Evolutionary conservation across 2,329 filamentous ascomycete genomes (phyloP).

Genomic region (Trichoderma breve): DNA sequence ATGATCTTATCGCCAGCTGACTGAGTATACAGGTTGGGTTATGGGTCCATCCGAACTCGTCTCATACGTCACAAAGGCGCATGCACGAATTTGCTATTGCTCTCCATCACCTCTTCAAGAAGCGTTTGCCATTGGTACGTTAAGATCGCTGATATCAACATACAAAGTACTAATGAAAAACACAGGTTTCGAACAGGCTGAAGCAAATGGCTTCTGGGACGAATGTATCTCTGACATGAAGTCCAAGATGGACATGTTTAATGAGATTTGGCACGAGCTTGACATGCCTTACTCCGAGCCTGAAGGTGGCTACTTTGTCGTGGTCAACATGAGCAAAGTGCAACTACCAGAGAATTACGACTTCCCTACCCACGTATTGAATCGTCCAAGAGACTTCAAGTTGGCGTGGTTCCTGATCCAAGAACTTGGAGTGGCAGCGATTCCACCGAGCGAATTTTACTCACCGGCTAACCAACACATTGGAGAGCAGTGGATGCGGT

Average conservation of each 20-base stretch:
- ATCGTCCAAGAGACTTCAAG: conserved; percentile 4
- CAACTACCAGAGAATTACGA: neutral
- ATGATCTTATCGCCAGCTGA: neutral
- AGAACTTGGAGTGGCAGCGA: conserved; percentile 3
- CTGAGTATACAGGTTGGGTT: neutral
- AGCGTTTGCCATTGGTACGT: conserved; percentile 3
- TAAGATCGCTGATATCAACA: no score
- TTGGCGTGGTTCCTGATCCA: conserved; percentile 8
- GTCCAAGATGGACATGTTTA: conserved; percentile 1
- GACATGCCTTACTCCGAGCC: conserved; percentile 3
- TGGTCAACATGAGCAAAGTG: conserved; percentile 10
- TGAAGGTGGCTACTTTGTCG: conserved; percentile 3
- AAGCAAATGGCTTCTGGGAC: conserved; percentile 1
- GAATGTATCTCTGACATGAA: conserved; percentile 6
- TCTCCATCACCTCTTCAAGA: conserved; percentile 5
- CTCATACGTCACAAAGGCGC: neutral
- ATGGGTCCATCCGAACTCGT: neutral
- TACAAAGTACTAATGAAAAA: neutral
- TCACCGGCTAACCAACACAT: conserved; percentile 4
- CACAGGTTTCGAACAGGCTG: conserved; percentile 3
- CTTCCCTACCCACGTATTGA: neutral
- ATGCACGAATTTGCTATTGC: neutral
- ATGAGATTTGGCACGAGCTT: conserved; percentile 9
- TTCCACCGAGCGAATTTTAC: neutral
- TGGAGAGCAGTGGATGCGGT: conserved; percentile 9